Conservation (phyloP, 2,329 filamentous ascomycete species). For the Penicillium polonicum region DNA sequence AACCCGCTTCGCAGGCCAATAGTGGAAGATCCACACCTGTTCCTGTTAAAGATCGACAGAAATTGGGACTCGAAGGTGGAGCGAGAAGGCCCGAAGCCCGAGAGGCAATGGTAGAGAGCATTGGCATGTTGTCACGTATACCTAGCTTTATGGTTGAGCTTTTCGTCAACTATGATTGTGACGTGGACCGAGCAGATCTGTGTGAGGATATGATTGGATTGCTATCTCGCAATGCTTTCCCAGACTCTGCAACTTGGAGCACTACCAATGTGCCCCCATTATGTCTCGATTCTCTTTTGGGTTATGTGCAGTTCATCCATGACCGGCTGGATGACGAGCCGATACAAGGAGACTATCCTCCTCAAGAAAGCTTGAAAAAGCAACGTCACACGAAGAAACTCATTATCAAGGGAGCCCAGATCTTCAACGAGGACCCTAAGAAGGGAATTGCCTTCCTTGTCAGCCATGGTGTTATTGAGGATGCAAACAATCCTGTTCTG, state of each 20-base stretch:
- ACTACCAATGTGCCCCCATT: constrained; percentile 96
- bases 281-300: constrained; percentile 85
- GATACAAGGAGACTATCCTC: constrained; percentile 63
- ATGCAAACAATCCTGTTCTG: constrained; percentile 69
- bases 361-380: constrained; percentile 63
- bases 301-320: constrained; percentile 88
- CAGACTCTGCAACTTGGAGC: constrained; percentile 97
- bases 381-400: constrained; percentile 79
- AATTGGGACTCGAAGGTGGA: constrained; percentile 87
- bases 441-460: constrained; percentile 81
- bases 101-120: constrained; percentile 97
- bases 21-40: constrained; percentile 90
- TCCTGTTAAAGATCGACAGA: constrained; percentile 86
- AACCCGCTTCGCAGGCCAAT: constrained; percentile 66
- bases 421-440: constrained; percentile 95
- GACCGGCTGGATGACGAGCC: constrained; percentile 76
- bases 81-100: constrained; percentile 89
- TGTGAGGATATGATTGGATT: constrained; percentile 95
- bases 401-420: constrained; percentile 81
- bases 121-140: constrained; percentile 87
- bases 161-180: constrained; percentile 97
- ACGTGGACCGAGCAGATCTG: constrained; percentile 83
- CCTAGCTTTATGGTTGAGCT: constrained; percentile 92
- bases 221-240: constrained; percentile 88
- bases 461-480: constrained; percentile 79